These are phyloP conservation scores for Nitzschia sp. DNA, from an alignment of 108 stramenopile genomes.

Conservation along the genomic window DNA sequence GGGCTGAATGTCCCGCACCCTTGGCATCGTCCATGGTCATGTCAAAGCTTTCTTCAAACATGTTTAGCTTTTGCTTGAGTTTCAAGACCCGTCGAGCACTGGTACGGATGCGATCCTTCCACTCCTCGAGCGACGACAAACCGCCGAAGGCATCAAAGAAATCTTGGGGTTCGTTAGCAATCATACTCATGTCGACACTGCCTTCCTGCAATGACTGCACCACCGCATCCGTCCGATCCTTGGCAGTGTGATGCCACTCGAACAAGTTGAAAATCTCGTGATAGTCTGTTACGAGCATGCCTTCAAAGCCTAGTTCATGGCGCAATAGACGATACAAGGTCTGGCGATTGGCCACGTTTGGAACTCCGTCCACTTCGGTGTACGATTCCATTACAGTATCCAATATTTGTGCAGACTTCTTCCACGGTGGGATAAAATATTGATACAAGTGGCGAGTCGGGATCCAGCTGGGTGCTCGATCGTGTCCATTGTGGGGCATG, in stretches of 20 bases:
- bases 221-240: constrained; percentile 43
- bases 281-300: constrained; percentile 87
- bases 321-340: constrained; percentile 58
- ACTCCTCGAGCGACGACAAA: constrained; percentile 15
- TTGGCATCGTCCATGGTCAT: constrained; percentile 27
- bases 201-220: constrained; percentile 60
- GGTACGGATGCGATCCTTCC: constrained; percentile 40
- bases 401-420: constrained; percentile 44
- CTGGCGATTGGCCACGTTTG: constrained; percentile 55
- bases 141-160: constrained; percentile 38
- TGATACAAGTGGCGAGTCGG: constrained; percentile 75
- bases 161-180: constrained; percentile 47
- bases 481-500: constrained; percentile 68
- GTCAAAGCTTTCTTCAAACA: constrained; percentile 62
- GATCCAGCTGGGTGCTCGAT: constrained; percentile 75
- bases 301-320: constrained; percentile 62
- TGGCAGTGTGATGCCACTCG: constrained; percentile 59
- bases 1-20: constrained; percentile 26
- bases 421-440: constrained; percentile 80
- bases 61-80: constrained; percentile 70
- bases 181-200: constrained; percentile 85
- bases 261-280: constrained; percentile 74
- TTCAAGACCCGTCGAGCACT: constrained; percentile 60
- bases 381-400: constrained; percentile 85
- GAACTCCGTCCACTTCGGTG: constrained; percentile 72